Conservation (phyloP, 345 rosid genomes). For the Corymbia maculata region DNA sequence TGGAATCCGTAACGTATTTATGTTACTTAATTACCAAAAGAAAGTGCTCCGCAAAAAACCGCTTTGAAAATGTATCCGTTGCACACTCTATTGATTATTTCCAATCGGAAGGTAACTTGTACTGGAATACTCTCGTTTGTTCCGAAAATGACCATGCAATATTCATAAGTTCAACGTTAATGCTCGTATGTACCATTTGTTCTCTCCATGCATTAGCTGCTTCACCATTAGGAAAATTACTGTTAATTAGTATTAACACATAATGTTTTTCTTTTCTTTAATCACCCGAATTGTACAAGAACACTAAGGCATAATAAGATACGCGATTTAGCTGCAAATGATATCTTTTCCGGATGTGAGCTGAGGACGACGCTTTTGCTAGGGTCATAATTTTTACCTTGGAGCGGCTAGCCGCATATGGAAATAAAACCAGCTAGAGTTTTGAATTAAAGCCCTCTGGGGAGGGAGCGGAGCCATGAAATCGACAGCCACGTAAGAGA, state of each 20-base stretch:
- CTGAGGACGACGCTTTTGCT: neutral
- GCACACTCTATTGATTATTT: neutral
- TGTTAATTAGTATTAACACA: neutral
- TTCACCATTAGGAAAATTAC: neutral
- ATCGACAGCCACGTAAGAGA: neutral
- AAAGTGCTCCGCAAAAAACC: neutral
- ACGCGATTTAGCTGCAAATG: neutral
- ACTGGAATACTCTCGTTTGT: rapidly evolving
- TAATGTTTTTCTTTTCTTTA: neutral
- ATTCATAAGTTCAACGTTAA: neutral
- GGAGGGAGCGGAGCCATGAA: neutral
- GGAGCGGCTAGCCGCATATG: neutral
- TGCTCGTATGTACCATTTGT: neutral
- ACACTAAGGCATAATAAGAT: neutral
- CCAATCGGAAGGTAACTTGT: neutral
- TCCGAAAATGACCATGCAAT: neutral
- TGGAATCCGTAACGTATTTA: neutral
- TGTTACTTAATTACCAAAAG: neutral
- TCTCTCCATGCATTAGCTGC: neutral
- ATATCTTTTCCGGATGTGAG: neutral
- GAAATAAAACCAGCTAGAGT: neutral
- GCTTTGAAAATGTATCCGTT: neutral
- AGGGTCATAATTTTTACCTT: neutral
- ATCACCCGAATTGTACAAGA: neutral
- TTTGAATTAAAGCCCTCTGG: neutral